Evolutionary conservation across 2,329 filamentous ascomycete species (phyloP).

Genomic region (Pseudofabraea citricarpa): DNA sequence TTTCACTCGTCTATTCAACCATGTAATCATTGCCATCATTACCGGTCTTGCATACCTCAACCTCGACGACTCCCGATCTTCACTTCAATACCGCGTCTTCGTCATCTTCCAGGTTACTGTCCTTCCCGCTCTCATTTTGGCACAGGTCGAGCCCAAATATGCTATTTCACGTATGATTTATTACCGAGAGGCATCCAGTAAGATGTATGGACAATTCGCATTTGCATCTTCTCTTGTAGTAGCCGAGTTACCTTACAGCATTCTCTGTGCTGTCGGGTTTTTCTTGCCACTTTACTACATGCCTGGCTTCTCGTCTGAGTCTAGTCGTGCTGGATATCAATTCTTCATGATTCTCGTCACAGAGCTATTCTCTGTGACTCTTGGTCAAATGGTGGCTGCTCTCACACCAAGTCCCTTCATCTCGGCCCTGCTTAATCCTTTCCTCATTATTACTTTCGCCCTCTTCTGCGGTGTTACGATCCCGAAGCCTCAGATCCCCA

Average conservation of each 20-base stretch:
- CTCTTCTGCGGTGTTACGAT: conserved; percentile 88
- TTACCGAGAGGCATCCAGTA: conserved; percentile 80
- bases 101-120: conserved; percentile 88
- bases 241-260: conserved; percentile 78
- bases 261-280: conserved; percentile 76
- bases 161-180: conserved; percentile 75
- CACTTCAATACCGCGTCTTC: conserved; percentile 82
- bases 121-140: conserved; percentile 75
- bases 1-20: conserved; percentile 82
- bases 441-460: conserved; percentile 76
- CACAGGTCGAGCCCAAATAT: conserved; percentile 74
- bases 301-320: conserved; percentile 62
- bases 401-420: conserved; percentile 77
- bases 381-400: conserved; percentile 72
- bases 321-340: conserved; percentile 73
- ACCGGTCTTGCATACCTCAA: conserved; percentile 77
- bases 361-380: conserved; percentile 77
- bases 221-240: conserved; percentile 76
- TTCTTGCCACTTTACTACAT: conserved; percentile 84
- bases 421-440: conserved; percentile 74
- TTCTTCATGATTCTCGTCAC: conserved; percentile 82
- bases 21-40: conserved; percentile 71
- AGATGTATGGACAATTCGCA: conserved; percentile 78
- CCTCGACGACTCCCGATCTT: conserved; percentile 69
- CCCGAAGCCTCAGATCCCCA: conserved; percentile 70